Base-by-base conservation (phyloP, 176 grass and related monocot species). In the Raddia distichophylla region DNA sequence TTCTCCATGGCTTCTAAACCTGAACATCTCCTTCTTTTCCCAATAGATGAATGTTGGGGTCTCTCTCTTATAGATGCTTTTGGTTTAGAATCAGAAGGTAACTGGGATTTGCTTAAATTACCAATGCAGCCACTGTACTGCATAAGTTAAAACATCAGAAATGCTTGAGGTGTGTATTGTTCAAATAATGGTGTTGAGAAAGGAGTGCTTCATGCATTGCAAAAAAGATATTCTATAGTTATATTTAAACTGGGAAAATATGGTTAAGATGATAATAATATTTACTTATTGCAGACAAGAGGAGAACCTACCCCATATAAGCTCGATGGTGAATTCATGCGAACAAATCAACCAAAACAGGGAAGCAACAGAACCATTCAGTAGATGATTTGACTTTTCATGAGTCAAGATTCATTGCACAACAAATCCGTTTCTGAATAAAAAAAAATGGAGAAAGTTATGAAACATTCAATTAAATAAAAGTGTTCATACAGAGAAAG, bases 81-180 rank as follows among this genome's bases (percentile, higher is more conserved):
- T n/a, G 11, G 43, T 78, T 65, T 88, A 70, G 65, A 87, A 86
- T 84, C 71, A 22, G 62, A 40, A 69, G 18, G 60, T 73, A 84
- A 60, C 79, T 89, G 71, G 32, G 49, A 65, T 86, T 82, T 91
- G 20, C 77, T 84, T 84, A 93, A 81, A 86, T 71, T 88, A 87
- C 90, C 83, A 74, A 88, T 80, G 84, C 82, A 97, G 59, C 83
- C 73, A 89, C 87, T 91, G 88, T 19, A 93, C 94, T 97, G 94
- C 77, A 83, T 71, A 83, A 85, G 91, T 46, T 68, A 55, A 74
- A 74, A 80, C 19, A 84, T 89, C 45, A 89, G 88, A 65, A 80
- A 78, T 90, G 81, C 59, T 88, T 75, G 85, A 52, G 33, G 87
- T 55, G 10, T n/a, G 7, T 85, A 80, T 75, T 59, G 27, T 27